Conservation (phyloP, 1,139 yeast species). For the Pichia cactophila region DNA sequence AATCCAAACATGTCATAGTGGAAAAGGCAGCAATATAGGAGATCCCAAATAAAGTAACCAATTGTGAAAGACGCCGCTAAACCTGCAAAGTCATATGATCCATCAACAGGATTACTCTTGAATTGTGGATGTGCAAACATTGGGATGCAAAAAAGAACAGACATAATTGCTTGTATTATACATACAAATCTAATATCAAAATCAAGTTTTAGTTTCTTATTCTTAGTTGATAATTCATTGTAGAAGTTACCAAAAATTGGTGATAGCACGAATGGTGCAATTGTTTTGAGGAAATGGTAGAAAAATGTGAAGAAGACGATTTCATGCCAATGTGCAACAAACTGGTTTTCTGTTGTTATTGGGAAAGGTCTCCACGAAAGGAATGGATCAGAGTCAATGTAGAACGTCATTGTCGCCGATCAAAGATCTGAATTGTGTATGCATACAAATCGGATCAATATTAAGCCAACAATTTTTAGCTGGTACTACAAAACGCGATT, state of each 20-base stretch:
- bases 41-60: slow-evolving; percentile 54
- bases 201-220: slow-evolving; percentile 31
- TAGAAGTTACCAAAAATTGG: slow-evolving; percentile 26
- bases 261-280: slow-evolving; percentile 29
- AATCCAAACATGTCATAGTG: slow-evolving; percentile 42
- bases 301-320: slow-evolving; percentile 34
- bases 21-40: slow-evolving; percentile 36
- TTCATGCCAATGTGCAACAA: slow-evolving; percentile 51
- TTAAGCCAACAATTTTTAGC: not conserved
- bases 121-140: slow-evolving; percentile 42
- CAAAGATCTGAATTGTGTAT: not conserved
- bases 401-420: not conserved
- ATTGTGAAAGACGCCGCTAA: slow-evolving; percentile 39
- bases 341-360: slow-evolving; percentile 27
- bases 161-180: slow-evolving; percentile 44
- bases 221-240: slow-evolving; percentile 13
- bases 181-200: slow-evolving; percentile 53
- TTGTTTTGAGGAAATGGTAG: slow-evolving; percentile 33
- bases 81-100: slow-evolving; percentile 44
- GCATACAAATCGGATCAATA: not conserved
- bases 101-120: slow-evolving; percentile 36
- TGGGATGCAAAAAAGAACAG: slow-evolving; percentile 37
- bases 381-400: slow-evolving; percentile 36
- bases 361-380: slow-evolving; percentile 43
- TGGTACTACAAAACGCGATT: too few species aligned